Evolutionary conservation across 179 eudicot genomes (phyloP).

Genomic region (Dionaea muscipula): DNA sequence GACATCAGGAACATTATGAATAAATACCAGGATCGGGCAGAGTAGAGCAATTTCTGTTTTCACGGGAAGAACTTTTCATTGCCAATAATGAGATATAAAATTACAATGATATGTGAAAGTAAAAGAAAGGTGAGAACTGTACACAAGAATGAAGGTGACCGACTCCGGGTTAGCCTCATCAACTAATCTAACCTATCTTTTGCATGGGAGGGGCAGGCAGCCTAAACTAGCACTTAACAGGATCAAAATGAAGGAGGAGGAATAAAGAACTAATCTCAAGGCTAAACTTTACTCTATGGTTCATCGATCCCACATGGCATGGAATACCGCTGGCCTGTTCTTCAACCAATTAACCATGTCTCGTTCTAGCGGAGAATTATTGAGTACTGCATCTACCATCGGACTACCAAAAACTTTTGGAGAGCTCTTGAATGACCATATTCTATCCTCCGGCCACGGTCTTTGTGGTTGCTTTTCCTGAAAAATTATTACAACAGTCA

Average conservation of each 20-base stretch:
- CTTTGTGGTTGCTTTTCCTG: conserved; percentile 91
- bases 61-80: conserved; percentile 10
- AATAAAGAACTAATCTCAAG: conserved; percentile 10
- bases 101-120: conserved; percentile 19
- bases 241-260: conserved; percentile 12
- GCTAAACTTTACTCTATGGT: conserved; percentile 11
- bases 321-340: conserved; percentile 73
- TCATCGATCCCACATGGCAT: conserved; percentile 78
- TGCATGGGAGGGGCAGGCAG: conserved; percentile 14
- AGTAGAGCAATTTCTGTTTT: neutral
- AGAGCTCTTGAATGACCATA: conserved; percentile 64
- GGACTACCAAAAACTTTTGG: conserved; percentile 72
- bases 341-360: conserved; percentile 86
- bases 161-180: conserved; percentile 15
- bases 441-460: conserved; percentile 78
- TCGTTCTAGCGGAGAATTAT: conserved; percentile 45
- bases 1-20: too few relatives aligned
- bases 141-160: conserved; percentile 51
- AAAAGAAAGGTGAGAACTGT: conserved; percentile 28
- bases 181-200: conserved; percentile 2
- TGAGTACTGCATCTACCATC: conserved; percentile 75
- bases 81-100: conserved; percentile 34
- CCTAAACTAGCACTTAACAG: conserved; percentile 12
- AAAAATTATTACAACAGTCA: neutral
- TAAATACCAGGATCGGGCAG: too few relatives aligned